These are phyloP conservation scores for Xerocomus brunneocitrinus DNA, from an alignment of 768 basidiomycete genomes.

Conservation along the genomic window DNA sequence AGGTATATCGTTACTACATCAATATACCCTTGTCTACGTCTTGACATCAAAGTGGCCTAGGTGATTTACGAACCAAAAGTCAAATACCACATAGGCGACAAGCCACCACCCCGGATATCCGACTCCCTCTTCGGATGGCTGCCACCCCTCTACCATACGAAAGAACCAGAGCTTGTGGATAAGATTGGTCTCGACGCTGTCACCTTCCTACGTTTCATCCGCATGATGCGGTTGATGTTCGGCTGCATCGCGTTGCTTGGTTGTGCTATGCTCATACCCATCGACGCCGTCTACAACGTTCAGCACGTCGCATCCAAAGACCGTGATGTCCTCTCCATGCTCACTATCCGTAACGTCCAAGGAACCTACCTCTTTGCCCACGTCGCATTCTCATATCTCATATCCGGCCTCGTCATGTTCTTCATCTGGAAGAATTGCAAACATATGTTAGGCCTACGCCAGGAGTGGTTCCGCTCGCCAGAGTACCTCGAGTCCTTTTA, in stretches of 20 bases:
- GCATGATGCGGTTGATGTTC: constrained; percentile 78
- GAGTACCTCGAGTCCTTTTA: constrained; percentile 90
- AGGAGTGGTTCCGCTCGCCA: constrained; percentile 84
- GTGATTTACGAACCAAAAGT: constrained; percentile 91
- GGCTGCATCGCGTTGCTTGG: constrained; percentile 54
- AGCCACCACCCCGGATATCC: constrained; percentile 75
- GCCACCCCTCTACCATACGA: constrained; percentile 74
- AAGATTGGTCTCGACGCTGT: constrained; percentile 92
- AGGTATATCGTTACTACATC: constrained; percentile 40
- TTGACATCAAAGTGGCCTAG: constrained; percentile 33
- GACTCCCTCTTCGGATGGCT: constrained; percentile 88
- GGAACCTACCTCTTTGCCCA: constrained; percentile 78
- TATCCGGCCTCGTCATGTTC: constrained; percentile 69
- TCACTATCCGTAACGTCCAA: constrained; percentile 81
- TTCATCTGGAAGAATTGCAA: constrained; percentile 74
- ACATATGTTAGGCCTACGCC: constrained; percentile 73
- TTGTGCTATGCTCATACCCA: constrained; percentile 75
- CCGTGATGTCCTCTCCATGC: constrained; percentile 66
- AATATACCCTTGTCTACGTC: neutral
- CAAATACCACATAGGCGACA: constrained; percentile 80
- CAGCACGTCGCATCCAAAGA: constrained; percentile 46
- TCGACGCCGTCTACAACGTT: constrained; percentile 84
- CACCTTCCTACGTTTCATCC: constrained; percentile 85
- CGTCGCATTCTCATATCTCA: constrained; percentile 75
- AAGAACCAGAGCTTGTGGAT: constrained; percentile 85